Evolutionary conservation across 495 filamentous ascomycete genomes (phyloP).

Genomic region (Evansstolkia leycettana): DNA sequence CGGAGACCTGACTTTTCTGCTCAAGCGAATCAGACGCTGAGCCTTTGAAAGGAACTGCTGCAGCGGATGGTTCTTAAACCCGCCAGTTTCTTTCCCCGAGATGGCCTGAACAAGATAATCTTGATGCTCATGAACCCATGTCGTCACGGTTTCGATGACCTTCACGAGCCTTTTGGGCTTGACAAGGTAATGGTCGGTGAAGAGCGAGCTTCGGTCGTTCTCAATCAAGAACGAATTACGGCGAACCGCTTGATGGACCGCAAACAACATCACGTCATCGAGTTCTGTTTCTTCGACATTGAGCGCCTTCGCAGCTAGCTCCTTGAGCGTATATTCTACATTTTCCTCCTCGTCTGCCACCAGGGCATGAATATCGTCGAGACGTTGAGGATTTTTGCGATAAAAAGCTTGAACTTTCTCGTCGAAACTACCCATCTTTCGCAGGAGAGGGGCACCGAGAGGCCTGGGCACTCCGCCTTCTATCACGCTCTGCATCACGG

Average conservation of each 20-base stretch:
- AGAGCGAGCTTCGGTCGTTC: conserved; percentile 36
- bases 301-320: conserved; percentile 46
- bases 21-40: conserved; percentile 50
- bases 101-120: conserved; percentile 23
- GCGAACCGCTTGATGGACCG: conserved; percentile 50
- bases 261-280: conserved; percentile 45
- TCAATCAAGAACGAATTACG: conserved; percentile 25
- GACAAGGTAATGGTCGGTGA: conserved; percentile 32
- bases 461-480: conserved; percentile 34
- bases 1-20: conserved; percentile 48
- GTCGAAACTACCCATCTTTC: conserved; percentile 20
- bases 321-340: conserved; percentile 45
- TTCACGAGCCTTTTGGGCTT: conserved; percentile 32
- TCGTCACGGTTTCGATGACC: conserved; percentile 32
- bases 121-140: conserved; percentile 49
- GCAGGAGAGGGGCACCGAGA: conserved; percentile 21
- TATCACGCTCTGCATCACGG: conserved; percentile 27
- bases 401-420: conserved; percentile 19
- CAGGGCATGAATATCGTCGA: conserved; percentile 37
- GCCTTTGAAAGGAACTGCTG: conserved; percentile 53
- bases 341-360: conserved; percentile 35
- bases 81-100: conserved; percentile 7
- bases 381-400: conserved; percentile 29
- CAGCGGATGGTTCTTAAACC: conserved; percentile 25
- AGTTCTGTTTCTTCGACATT: conserved; percentile 29